Evolutionary conservation across 345 rosid species (phyloP).

Genomic region (Sisymbrium irio): DNA sequence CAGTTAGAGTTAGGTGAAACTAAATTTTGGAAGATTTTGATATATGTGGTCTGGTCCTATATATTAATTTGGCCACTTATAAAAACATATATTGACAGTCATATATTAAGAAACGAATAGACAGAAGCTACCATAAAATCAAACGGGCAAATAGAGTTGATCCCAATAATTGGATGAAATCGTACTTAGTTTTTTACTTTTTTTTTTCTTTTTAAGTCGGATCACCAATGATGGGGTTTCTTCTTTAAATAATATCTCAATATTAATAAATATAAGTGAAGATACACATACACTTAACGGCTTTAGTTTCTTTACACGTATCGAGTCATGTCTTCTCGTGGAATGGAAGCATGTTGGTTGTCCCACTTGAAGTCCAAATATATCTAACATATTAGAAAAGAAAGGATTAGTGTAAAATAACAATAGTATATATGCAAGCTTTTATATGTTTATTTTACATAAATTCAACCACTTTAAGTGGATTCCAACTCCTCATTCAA

Average conservation of each 20-base stretch:
- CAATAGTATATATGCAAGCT: neutral
- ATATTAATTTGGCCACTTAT: neutral
- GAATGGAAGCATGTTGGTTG: constrained; percentile 57
- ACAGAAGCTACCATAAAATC: constrained; percentile 14
- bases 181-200: constrained; percentile 5
- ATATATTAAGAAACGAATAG: neutral
- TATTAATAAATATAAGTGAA: constrained; percentile 6
- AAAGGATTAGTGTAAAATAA: constrained; percentile 12
- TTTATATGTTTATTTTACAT: constrained; percentile 21
- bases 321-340: constrained; percentile 41
- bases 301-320: constrained; percentile 63
- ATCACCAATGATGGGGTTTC: constrained; percentile 57
- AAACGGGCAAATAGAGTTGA: constrained; percentile 31
- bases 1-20: neutral
- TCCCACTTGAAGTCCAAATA: constrained; percentile 50
- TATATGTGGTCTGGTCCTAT: neutral
- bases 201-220: constrained; percentile 29
- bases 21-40: neutral
- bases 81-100: neutral
- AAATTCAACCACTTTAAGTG: constrained; percentile 59
- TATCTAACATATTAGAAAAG: constrained; percentile 27
- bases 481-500: constrained; percentile 95
- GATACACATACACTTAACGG: constrained; percentile 42
- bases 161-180: constrained; percentile 51
- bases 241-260: constrained; percentile 16